A percentile compares a stretch with the other conserved stretches of the same genome.
Evolutionary conservation across 2,329 filamentous ascomycete genomes (phyloP).

Genomic region (Hypoxylon sp.): DNA sequence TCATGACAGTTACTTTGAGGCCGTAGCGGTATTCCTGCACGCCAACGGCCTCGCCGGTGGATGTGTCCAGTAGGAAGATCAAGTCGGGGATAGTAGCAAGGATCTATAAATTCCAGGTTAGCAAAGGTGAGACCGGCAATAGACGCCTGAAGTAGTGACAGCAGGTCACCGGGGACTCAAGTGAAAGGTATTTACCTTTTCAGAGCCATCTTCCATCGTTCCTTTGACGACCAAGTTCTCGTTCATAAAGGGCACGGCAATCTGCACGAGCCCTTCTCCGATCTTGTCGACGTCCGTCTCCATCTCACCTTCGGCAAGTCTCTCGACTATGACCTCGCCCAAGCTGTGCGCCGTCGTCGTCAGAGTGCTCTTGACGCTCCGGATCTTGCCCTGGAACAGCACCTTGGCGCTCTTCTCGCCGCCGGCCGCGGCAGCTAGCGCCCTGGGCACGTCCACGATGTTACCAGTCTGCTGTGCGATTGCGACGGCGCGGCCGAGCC

Average conservation of each 20-base stretch:
- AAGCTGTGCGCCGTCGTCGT: constrained; percentile 64
- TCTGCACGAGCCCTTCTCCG: constrained; percentile 49
- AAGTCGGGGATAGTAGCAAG: constrained; percentile 63
- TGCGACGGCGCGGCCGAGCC: constrained; percentile 65
- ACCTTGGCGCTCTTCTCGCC: constrained; percentile 59
- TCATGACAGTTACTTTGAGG: constrained; percentile 55
- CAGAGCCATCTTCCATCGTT: constrained; percentile 44
- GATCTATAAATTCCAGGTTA: constrained; percentile 34
- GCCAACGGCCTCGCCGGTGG: constrained; percentile 62
- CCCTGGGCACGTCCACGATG: constrained; percentile 55
- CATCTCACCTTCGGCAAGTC: neutral
- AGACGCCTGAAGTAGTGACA: no score
- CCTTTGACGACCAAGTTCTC: constrained; percentile 68
- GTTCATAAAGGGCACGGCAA: constrained; percentile 74
- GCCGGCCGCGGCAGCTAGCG: constrained; percentile 63
- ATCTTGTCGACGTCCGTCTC: constrained; percentile 26
- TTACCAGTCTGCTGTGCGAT: constrained; percentile 46
- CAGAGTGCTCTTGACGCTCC: constrained; percentile 59
- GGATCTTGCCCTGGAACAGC: constrained; percentile 67
- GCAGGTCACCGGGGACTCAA: no score
- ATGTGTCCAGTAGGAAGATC: constrained; percentile 59
- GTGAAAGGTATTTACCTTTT: no score
- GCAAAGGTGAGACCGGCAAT: neutral
- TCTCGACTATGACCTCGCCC: constrained; percentile 63
- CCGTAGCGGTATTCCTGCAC: constrained; percentile 63